phyloP scores from a whole-genome alignment of 495 filamentous ascomycete genomes.

The Symbiotaphrina buchneri region DNA sequence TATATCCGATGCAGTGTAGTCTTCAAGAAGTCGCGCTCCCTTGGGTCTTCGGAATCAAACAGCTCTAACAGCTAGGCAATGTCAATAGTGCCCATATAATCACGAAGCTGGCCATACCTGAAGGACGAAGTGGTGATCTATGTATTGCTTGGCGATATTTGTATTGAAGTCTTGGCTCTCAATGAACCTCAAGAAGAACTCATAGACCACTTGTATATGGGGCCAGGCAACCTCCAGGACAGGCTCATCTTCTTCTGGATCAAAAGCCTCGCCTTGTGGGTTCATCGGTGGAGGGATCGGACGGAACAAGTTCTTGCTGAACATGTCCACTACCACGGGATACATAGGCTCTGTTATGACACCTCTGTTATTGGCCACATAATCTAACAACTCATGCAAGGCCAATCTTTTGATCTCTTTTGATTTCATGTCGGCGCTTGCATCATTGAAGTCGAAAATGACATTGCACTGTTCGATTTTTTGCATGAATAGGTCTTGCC shows the following conservation, averaged over 20 bases:
- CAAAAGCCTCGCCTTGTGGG: conserved; percentile 94
- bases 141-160: conserved; percentile 97
- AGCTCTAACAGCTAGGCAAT: conserved; percentile 61
- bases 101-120: too few species aligned
- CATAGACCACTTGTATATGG: conserved; percentile 98
- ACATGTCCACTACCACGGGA: conserved; percentile 96
- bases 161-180: conserved; percentile 99
- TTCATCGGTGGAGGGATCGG: conserved; percentile 94
- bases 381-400: conserved; percentile 89
- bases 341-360: conserved; percentile 99
- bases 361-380: conserved; percentile 93
- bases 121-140: conserved; percentile 92
- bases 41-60: conserved; percentile 95
- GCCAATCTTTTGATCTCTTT: conserved; percentile 98
- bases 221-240: conserved; percentile 98
- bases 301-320: conserved; percentile 93
- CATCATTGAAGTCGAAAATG: conserved; percentile 99
- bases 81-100: too few species aligned
- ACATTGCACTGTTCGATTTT: conserved; percentile 99
- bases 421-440: conserved; percentile 97
- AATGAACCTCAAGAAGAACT: conserved; percentile 97
- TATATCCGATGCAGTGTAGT: conserved; percentile 97
- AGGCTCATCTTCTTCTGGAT: conserved; percentile 95
- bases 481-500: conserved; percentile 98
- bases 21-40: conserved; percentile 94